These are phyloP conservation scores for Shiraia sp. DNA, from an alignment of 2,329 filamentous ascomycete genomes.

Conservation along the genomic window DNA sequence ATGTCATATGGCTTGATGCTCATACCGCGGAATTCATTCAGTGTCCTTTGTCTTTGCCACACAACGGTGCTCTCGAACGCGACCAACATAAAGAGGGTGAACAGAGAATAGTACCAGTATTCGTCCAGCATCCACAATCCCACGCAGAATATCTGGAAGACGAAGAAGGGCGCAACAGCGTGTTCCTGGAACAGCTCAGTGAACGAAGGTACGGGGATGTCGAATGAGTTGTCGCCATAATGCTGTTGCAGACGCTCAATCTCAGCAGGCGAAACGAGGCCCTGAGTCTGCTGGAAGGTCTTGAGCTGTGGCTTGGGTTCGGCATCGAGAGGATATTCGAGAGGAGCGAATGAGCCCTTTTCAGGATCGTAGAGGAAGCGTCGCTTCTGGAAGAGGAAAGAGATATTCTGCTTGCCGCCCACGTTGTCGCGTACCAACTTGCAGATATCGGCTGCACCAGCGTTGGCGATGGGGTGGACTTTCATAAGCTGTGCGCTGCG, in stretches of 20 bases:
- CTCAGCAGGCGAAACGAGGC: slow-evolving; percentile 74
- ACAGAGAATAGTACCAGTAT: slow-evolving; percentile 99
- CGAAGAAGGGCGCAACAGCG: slow-evolving; percentile 97
- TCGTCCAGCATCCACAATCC: slow-evolving; percentile 98
- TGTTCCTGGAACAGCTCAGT: slow-evolving; percentile 97
- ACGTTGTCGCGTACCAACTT: slow-evolving; percentile 75
- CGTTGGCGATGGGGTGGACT: slow-evolving; percentile 86
- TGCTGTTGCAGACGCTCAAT: slow-evolving; percentile 82
- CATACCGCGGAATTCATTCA: slow-evolving; percentile 98
- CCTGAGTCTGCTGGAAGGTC: slow-evolving; percentile 78
- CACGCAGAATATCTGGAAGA: slow-evolving; percentile 98
- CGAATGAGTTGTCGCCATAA: slow-evolving; percentile 95
- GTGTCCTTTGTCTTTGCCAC: slow-evolving; percentile 94
- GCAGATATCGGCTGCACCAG: slow-evolving; percentile 87
- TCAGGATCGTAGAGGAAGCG: slow-evolving; percentile 83
- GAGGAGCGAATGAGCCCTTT: slow-evolving; percentile 75
- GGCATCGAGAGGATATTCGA: slow-evolving; percentile 80
- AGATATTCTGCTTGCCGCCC: slow-evolving; percentile 74
- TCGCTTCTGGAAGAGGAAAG: slow-evolving; percentile 97
- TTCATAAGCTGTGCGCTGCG: slow-evolving; percentile 85
- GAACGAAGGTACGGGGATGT: slow-evolving; percentile 96
- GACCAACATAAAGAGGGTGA: slow-evolving; percentile 98
- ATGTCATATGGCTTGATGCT: slow-evolving; percentile 98
- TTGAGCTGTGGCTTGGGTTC: slow-evolving; percentile 81
- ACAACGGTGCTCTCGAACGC: slow-evolving; percentile 98